These are phyloP conservation scores for Colletotrichum coccodes DNA, from an alignment of 2,329 filamentous ascomycete genomes.

Conservation along the genomic window DNA sequence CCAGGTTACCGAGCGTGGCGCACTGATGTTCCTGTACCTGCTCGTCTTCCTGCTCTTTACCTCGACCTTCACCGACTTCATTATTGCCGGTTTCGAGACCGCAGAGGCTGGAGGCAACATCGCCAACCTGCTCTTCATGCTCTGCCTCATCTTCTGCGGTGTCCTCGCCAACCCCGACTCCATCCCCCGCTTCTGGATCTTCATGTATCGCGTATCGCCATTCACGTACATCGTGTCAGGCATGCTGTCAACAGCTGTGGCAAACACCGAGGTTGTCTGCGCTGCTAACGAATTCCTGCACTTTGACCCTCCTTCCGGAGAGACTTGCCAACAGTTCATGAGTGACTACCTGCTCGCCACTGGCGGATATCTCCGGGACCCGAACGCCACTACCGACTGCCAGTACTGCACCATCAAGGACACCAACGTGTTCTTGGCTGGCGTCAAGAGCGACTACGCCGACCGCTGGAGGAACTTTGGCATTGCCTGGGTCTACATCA, in stretches of 20 bases:
- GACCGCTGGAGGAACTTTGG: slow-evolving; percentile 78
- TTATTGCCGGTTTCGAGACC: slow-evolving; percentile 79
- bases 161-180: slow-evolving; percentile 72
- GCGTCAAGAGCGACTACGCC: slow-evolving; percentile 61
- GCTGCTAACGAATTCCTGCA: slow-evolving; percentile 74
- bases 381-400: slow-evolving; percentile 59
- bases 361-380: slow-evolving; percentile 66
- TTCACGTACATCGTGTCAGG: slow-evolving; percentile 84
- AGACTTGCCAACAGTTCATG: slow-evolving; percentile 71
- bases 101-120: slow-evolving; percentile 82
- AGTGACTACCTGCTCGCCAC: slow-evolving; percentile 54
- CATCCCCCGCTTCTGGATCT: slow-evolving; percentile 82
- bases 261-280: slow-evolving; percentile 73
- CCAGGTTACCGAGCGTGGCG: slow-evolving; percentile 75
- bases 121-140: slow-evolving; percentile 78
- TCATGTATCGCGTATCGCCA: slow-evolving; percentile 85
- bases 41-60: slow-evolving; percentile 82
- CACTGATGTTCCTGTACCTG: slow-evolving; percentile 82
- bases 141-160: slow-evolving; percentile 80
- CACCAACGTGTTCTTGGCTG: slow-evolving; percentile 62
- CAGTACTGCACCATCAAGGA: slow-evolving; percentile 62
- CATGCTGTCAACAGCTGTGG: slow-evolving; percentile 76
- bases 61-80: slow-evolving; percentile 81
- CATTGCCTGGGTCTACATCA: slow-evolving; percentile 67
- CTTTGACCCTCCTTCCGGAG: slow-evolving; percentile 70